Percentiles rank a stretch among this genome's conserved stretches.
Evolutionary conservation across 176 grass and related monocot species (phyloP).

Genomic region (Areca catechu): DNA sequence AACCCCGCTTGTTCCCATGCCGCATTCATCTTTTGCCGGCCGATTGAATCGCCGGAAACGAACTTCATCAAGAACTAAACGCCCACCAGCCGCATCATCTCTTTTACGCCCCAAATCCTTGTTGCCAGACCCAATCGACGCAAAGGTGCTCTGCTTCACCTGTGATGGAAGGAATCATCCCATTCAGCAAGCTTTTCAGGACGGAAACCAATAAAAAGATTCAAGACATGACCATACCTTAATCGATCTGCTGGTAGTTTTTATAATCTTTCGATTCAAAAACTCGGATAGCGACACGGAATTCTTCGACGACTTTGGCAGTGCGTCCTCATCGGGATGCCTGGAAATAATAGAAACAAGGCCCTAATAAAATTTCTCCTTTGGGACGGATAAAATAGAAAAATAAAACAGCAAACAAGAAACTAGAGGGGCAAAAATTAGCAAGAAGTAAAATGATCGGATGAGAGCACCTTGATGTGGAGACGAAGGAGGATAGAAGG

Average conservation of each 20-base stretch:
- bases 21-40: slow-evolving; percentile 17
- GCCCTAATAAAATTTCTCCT: background rate
- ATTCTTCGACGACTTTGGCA: background rate
- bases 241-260: slow-evolving; percentile 5
- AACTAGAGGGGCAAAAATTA: background rate
- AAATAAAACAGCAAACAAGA: background rate
- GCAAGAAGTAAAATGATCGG: background rate
- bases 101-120: slow-evolving; percentile 14
- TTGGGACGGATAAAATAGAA: background rate
- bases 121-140: slow-evolving; percentile 37
- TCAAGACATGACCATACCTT: background rate
- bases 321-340: background rate
- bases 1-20: slow-evolving; percentile 3
- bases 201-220: background rate
- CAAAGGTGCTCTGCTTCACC: slow-evolving; percentile 68
- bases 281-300: slow-evolving; percentile 3
- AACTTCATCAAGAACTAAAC: slow-evolving; percentile 26
- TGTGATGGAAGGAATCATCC: slow-evolving; percentile 5
- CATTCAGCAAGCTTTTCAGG: background rate
- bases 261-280: slow-evolving; percentile 6
- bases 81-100: slow-evolving; percentile 7
- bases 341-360: background rate
- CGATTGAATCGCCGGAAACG: slow-evolving; percentile 67
- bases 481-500: slow-evolving; percentile 6
- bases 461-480: background rate